Conservation (phyloP, 129 eudicot species). For the sunflower (Helianthus annuus) region DNA sequence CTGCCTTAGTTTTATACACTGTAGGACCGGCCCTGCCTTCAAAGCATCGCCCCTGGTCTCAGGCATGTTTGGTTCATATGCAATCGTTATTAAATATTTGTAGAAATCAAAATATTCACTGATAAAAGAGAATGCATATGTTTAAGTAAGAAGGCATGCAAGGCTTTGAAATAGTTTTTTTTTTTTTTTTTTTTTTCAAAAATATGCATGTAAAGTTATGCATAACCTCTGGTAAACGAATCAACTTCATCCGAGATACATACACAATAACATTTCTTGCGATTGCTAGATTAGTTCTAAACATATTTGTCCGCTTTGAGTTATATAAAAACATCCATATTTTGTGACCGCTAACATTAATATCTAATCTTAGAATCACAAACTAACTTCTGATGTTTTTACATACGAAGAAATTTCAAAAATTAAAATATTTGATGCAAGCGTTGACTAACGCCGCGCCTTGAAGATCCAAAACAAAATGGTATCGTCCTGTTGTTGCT, state of each 20-base stretch:
- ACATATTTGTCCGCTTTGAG: neutral
- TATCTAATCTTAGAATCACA: neutral
- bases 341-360: neutral
- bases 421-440: too few relatives aligned
- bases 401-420: too few relatives aligned
- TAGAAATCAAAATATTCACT: neutral
- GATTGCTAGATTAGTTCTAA: neutral
- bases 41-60: too few relatives aligned
- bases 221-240: neutral
- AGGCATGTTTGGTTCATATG: neutral
- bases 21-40: too few relatives aligned
- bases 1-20: too few relatives aligned
- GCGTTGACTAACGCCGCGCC: too few relatives aligned
- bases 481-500: too few relatives aligned
- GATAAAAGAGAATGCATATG: too few relatives aligned
- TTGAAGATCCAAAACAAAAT: too few relatives aligned
- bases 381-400: too few relatives aligned
- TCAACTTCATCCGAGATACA: neutral
- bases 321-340: neutral
- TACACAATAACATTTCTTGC: neutral
- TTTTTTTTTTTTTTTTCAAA: too few relatives aligned
- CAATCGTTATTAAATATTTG: neutral
- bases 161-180: neutral
- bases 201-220: neutral
- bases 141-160: too few relatives aligned